phyloP scores from a whole-genome alignment of 352 stramenopile species.

The Plasmopara viticola region DNA sequence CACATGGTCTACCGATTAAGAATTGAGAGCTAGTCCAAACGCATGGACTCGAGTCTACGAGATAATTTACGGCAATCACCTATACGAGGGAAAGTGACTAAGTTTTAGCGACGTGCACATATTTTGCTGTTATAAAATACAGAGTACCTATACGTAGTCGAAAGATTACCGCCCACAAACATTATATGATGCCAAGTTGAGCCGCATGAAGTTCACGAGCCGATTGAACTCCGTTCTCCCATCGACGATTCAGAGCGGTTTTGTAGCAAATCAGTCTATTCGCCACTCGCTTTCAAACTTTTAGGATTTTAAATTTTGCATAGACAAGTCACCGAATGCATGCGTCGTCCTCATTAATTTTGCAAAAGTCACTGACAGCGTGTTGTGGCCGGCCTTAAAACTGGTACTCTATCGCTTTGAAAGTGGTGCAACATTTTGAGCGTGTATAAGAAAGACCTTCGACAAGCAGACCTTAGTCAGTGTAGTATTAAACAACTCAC shows the following conservation, averaged over 20 bases:
- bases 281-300: constrained; percentile 1
- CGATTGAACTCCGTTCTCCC: background rate
- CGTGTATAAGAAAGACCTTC: constrained; percentile 10
- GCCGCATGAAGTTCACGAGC: constrained; percentile 1
- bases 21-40: constrained; percentile 10
- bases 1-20: constrained; percentile 11
- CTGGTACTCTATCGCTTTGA: constrained; percentile 12
- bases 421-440: constrained; percentile 11
- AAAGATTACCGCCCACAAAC: constrained; percentile 11
- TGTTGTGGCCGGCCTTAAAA: constrained; percentile 1
- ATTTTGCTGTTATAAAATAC: constrained; percentile 9
- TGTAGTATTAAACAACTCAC: constrained; percentile 10
- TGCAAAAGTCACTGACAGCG: constrained; percentile 4
- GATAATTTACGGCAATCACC: constrained; percentile 8
- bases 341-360: constrained; percentile 7
- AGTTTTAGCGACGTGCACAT: constrained; percentile 11
- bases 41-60: constrained; percentile 9
- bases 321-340: background rate
- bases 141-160: background rate
- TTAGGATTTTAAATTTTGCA: constrained; percentile 1
- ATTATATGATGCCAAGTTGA: constrained; percentile 9
- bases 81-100: constrained; percentile 11
- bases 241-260: constrained; percentile 4
- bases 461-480: constrained; percentile 2
- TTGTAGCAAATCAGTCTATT: constrained; percentile 3